These are phyloP conservation scores for Nicotiana attenuata DNA, from an alignment of 257 asterid genomes.

Conservation along the genomic window DNA sequence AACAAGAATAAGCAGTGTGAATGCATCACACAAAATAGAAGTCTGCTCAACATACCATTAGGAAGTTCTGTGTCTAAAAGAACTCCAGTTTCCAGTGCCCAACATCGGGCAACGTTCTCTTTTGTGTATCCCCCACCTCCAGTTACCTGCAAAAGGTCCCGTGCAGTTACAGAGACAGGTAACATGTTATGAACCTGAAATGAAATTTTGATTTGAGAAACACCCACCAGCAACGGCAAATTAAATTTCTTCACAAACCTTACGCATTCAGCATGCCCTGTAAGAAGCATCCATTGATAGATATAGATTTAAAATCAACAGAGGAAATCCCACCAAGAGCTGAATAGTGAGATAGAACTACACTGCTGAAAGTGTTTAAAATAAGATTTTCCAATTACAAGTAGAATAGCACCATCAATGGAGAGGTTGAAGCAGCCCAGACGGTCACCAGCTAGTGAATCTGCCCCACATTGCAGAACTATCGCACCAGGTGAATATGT, in stretches of 20 bases:
- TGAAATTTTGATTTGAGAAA: conserved; percentile 5
- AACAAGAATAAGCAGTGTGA: not conserved
- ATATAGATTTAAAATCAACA: conserved; percentile 10
- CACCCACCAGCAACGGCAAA: conserved; percentile 85
- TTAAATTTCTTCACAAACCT: conserved; percentile 88
- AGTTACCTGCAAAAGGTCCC: conserved; percentile 62
- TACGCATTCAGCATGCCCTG: conserved; percentile 99
- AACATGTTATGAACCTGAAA: conserved; percentile 4
- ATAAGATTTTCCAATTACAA: conserved; percentile 29
- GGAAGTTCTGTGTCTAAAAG: conserved; percentile 84
- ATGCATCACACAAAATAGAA: not conserved
- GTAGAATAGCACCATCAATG: conserved; percentile 78
- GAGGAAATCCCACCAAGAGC: conserved; percentile 3
- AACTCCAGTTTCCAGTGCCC: conserved; percentile 96
- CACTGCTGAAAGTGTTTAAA: conserved; percentile 14
- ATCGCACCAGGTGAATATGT: conserved; percentile 95
- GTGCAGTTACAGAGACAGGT: not conserved
- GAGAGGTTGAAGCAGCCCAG: conserved; percentile 99
- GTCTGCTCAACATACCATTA: conserved; percentile 44
- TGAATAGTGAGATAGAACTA: conserved; percentile 6
- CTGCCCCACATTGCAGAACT: conserved; percentile 99
- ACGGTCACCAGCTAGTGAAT: conserved; percentile 98
- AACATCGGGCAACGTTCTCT: conserved; percentile 98
- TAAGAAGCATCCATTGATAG: conserved; percentile 14
- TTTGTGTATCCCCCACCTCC: conserved; percentile 99